phyloP scores from a whole-genome alignment of 768 basidiomycete genomes.

The Dioszegia crocea region DNA sequence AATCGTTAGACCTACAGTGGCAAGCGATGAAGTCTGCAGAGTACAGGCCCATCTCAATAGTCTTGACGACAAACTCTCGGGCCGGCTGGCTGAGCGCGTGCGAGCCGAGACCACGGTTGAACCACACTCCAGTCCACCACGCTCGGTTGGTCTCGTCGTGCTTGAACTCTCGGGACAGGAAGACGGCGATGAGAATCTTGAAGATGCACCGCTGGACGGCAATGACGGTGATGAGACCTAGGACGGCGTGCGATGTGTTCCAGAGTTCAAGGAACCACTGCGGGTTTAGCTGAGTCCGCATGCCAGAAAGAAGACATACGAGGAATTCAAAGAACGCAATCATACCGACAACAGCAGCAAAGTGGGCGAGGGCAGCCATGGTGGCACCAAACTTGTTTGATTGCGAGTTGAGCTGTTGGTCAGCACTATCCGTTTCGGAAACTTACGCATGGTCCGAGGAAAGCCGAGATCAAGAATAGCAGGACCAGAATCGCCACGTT shows the following conservation, averaged over 20 bases:
- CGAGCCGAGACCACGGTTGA: slow-evolving; percentile 82
- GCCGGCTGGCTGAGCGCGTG: slow-evolving; percentile 97
- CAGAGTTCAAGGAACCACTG: slow-evolving; percentile 58
- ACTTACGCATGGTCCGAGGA: slow-evolving; percentile 77
- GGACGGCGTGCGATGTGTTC: slow-evolving; percentile 85
- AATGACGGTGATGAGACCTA: slow-evolving; percentile 87
- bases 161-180: slow-evolving; percentile 96
- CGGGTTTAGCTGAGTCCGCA: not conserved
- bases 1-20: slow-evolving; percentile 29
- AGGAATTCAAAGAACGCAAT: slow-evolving; percentile 94
- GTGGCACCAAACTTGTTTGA: slow-evolving; percentile 86
- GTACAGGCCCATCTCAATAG: slow-evolving; percentile 92
- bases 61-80: slow-evolving; percentile 95
- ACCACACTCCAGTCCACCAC: slow-evolving; percentile 97
- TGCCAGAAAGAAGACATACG: not conserved
- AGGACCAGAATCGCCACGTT: slow-evolving; percentile 80
- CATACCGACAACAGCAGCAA: slow-evolving; percentile 69
- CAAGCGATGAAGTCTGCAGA: slow-evolving; percentile 76
- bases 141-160: slow-evolving; percentile 97
- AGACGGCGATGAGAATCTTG: slow-evolving; percentile 89
- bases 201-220: slow-evolving; percentile 81
- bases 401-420: slow-evolving; percentile 49
- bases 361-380: slow-evolving; percentile 86
- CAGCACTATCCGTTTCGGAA: not conserved
- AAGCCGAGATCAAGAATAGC: slow-evolving; percentile 84